Percentiles rank a stretch among this genome's conserved stretches.
phyloP scores from a whole-genome alignment of 2,329 filamentous ascomycete genomes.

The Cordyceps javanica region DNA sequence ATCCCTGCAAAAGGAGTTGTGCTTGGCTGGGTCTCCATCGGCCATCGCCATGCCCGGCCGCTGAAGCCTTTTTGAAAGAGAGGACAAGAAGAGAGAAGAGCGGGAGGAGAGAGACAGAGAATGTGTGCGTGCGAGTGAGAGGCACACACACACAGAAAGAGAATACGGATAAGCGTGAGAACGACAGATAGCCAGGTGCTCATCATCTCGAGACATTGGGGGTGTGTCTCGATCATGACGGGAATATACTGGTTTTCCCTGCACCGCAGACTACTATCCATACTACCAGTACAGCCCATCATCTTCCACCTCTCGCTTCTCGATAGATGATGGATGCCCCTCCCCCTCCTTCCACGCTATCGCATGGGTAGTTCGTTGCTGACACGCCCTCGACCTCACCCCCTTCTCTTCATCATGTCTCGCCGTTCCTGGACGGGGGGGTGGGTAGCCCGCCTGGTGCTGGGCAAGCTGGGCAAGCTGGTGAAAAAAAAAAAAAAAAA shows the following conservation, averaged over 20 bases:
- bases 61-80: not conserved
- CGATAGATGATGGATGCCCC: not conserved
- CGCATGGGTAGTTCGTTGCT: not conserved
- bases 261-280: not conserved
- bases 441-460: not conserved
- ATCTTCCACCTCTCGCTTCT: not conserved
- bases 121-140: not conserved
- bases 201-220: not conserved
- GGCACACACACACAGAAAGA: not conserved
- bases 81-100: not conserved
- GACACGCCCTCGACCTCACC: not conserved
- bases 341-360: not conserved
- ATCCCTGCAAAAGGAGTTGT: not conserved
- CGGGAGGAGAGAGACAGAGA: not conserved
- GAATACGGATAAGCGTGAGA: not conserved
- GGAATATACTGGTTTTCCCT: not conserved
- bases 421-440: conserved; percentile 1
- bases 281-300: not conserved
- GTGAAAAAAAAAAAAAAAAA: no score
- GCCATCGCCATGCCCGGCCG: not conserved
- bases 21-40: not conserved
- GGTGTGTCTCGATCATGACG: conserved; percentile 7
- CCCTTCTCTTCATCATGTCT: conserved; percentile 14
- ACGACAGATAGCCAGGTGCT: not conserved
- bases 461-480: not conserved